Percentiles rank a stretch among this genome's conserved stretches.
phyloP scores from a whole-genome alignment of 2,329 filamentous ascomycete species.

The Hysterium pulicare region DNA sequence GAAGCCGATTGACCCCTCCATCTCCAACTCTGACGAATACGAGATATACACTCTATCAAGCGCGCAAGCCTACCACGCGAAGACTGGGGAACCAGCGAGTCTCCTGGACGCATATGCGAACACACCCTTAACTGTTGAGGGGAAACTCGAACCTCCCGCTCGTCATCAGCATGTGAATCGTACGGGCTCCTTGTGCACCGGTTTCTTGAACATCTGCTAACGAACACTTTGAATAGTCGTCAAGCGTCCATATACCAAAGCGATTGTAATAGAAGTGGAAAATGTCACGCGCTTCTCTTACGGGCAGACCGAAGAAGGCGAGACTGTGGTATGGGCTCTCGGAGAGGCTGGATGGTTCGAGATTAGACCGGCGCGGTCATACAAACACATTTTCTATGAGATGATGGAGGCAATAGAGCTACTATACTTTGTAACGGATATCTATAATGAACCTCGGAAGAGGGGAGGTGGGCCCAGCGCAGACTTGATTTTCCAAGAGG shows the following conservation, averaged over 20 bases:
- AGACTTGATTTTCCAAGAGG: slow-evolving; percentile 39
- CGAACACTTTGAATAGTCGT: slow-evolving; percentile 21
- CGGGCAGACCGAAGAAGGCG: slow-evolving; percentile 53
- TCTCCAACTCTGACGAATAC: slow-evolving; percentile 50
- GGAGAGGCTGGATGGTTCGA: slow-evolving; percentile 67
- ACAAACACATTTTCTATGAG: slow-evolving; percentile 54
- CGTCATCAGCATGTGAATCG: slow-evolving; percentile 26
- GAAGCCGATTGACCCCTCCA: slow-evolving; percentile 38
- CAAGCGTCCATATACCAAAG: slow-evolving; percentile 27
- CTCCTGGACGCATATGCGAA: slow-evolving; percentile 59
- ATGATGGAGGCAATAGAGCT: slow-evolving; percentile 63
- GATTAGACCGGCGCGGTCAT: slow-evolving; percentile 58
- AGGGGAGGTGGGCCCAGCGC: slow-evolving; percentile 39
- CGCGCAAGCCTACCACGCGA: slow-evolving; percentile 58
- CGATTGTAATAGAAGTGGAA: slow-evolving; percentile 52
- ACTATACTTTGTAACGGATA: slow-evolving; percentile 61
- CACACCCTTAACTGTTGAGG: slow-evolving; percentile 61
- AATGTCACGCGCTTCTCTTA: slow-evolving; percentile 48
- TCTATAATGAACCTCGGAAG: slow-evolving; percentile 48
- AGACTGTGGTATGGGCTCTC: slow-evolving; percentile 63
- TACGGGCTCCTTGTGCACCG: slow-evolving; percentile 15
- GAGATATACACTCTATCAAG: slow-evolving; percentile 61
- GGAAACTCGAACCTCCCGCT: slow-evolving; percentile 47
- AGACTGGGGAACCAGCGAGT: slow-evolving; percentile 51
- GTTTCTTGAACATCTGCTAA: background rate